A percentile compares a stretch with the other conserved stretches of the same genome.
Conservation (phyloP, 345 rosid genomes). For the Erysimum cheiranthoides region DNA sequence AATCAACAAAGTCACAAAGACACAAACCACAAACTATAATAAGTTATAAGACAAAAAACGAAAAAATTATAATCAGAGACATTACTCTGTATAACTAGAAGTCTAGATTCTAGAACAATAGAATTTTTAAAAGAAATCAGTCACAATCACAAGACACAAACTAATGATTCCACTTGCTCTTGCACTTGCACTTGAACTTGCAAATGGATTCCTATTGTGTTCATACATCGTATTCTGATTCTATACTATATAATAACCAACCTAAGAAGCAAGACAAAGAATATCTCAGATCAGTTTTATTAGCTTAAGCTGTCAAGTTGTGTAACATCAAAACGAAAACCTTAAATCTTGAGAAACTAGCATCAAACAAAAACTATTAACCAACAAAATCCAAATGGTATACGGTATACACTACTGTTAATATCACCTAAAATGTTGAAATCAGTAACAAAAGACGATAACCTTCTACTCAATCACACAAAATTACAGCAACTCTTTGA, state of each 20-base stretch:
- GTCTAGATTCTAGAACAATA: too few species aligned
- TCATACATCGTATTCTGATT: slow-evolving; percentile 29
- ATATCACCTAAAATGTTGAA: background rate
- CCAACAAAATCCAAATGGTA: background rate
- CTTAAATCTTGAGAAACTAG: slow-evolving; percentile 9
- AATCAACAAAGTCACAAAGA: too few species aligned
- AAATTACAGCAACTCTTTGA: slow-evolving; percentile 2
- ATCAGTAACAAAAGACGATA: background rate
- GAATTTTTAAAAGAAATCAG: too few species aligned
- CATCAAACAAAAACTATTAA: background rate
- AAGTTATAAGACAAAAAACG: too few species aligned
- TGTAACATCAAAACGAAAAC: background rate
- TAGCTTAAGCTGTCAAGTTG: background rate
- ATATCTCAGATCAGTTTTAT: slow-evolving; percentile 19
- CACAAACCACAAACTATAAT: too few species aligned
- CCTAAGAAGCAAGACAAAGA: slow-evolving; percentile 14
- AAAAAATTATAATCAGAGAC: too few species aligned
- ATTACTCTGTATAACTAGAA: too few species aligned
- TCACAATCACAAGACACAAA: too few species aligned
- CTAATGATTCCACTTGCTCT: slow-evolving; percentile 1
- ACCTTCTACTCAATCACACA: background rate
- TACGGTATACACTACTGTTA: background rate
- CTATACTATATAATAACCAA: slow-evolving; percentile 9
- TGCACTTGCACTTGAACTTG: slow-evolving; percentile 42
- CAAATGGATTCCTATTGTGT: slow-evolving; percentile 42